Conservation (phyloP, 2,329 filamentous ascomycete species). For the Curvularia sp. region DNA sequence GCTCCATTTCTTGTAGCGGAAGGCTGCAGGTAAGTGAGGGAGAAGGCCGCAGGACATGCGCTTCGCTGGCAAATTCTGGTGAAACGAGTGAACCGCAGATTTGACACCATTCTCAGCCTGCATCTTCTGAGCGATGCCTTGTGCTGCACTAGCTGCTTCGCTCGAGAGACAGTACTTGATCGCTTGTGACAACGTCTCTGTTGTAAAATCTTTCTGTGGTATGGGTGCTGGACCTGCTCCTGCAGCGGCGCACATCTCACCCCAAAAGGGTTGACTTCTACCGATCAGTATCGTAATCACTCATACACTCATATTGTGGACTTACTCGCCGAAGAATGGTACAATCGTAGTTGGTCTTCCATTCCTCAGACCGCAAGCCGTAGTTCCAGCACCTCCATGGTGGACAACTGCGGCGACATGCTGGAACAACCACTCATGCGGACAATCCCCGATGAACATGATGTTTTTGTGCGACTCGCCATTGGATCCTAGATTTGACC, state of each 20-base stretch:
- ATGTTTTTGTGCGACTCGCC: slow-evolving; percentile 37
- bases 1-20: background rate
- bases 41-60: slow-evolving; percentile 1
- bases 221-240: slow-evolving; percentile 43
- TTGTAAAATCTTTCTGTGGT: slow-evolving; percentile 22
- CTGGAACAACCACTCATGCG: slow-evolving; percentile 86
- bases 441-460: slow-evolving; percentile 71
- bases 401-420: slow-evolving; percentile 80
- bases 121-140: slow-evolving; percentile 53
- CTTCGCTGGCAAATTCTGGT: slow-evolving; percentile 54
- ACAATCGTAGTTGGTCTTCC: slow-evolving; percentile 82
- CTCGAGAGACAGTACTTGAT: slow-evolving; percentile 52
- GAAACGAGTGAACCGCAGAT: slow-evolving; percentile 56
- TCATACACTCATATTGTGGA: too few relatives aligned
- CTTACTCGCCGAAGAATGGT: slow-evolving; percentile 72
- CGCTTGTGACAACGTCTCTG: slow-evolving; percentile 46
- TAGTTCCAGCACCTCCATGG: slow-evolving; percentile 86
- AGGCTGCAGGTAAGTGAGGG: background rate
- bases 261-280: slow-evolving; percentile 35
- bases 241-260: slow-evolving; percentile 37
- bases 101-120: slow-evolving; percentile 53
- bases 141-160: slow-evolving; percentile 48
- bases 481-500: background rate
- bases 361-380: slow-evolving; percentile 76
- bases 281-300: background rate